Evolutionary conservation across 305 asterid genomes (phyloP).

Genomic region (Salvia sclarea): DNA sequence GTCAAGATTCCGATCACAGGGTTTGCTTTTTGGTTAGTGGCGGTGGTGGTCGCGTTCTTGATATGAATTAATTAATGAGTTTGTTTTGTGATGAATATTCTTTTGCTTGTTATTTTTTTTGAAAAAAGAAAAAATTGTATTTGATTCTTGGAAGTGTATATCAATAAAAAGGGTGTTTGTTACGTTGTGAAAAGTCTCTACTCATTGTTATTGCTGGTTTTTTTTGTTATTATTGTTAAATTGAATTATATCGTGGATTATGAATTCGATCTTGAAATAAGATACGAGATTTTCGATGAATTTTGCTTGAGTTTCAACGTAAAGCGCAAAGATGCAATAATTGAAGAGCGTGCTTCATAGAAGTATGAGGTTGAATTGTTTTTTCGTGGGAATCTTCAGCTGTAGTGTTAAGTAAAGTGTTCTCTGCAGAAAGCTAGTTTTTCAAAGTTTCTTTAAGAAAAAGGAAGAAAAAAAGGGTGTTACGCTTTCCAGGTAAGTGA

Average conservation of each 20-base stretch:
- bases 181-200: no score
- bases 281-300: no score
- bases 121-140: background rate
- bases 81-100: slow-evolving; percentile 13
- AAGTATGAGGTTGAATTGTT: background rate
- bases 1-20: slow-evolving; percentile 21
- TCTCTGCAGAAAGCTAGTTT: slow-evolving; percentile 6
- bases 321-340: slow-evolving; percentile 8
- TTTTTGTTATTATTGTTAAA: no score
- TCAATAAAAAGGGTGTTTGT: slow-evolving; percentile 9
- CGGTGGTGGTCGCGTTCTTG: slow-evolving; percentile 31
- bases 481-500: slow-evolving; percentile 39
- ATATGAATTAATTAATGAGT: slow-evolving; percentile 37
- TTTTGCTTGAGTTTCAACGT: background rate
- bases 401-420: slow-evolving; percentile 9
- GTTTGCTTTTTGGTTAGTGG: slow-evolving; percentile 33
- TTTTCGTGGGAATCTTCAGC: slow-evolving; percentile 15
- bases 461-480: slow-evolving; percentile 28
- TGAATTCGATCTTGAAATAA: no score
- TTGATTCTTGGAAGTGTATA: slow-evolving; percentile 32
- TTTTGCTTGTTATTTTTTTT: background rate
- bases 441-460: slow-evolving; percentile 28
- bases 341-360: background rate
- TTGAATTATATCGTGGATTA: no score
- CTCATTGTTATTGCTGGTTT: no score